A percentile compares a stretch with the other conserved stretches of the same genome.
phyloP scores from a whole-genome alignment of 306 rosid species.

The Vigna nakashimae region DNA sequence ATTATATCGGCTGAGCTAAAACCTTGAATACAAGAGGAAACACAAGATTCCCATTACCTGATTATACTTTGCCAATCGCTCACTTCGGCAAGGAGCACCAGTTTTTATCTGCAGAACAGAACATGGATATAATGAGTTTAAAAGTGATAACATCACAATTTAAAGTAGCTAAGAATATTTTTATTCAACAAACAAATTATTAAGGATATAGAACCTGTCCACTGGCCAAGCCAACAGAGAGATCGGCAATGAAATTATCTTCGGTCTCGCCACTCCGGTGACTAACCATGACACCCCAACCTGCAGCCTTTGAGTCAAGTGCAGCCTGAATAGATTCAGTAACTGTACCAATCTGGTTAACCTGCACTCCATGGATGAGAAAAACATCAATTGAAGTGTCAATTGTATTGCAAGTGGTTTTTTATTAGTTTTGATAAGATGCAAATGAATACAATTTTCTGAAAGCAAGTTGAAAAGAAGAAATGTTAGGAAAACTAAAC shows the following conservation, averaged over 20 bases:
- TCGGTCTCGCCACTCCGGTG: constrained; percentile 99
- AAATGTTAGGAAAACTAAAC: constrained; percentile 7
- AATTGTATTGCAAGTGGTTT: background rate
- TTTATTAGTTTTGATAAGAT: constrained; percentile 26
- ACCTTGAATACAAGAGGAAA: constrained; percentile 2
- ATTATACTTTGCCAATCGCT: constrained; percentile 98
- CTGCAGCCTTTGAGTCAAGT: constrained; percentile 96
- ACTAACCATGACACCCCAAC: constrained; percentile 99
- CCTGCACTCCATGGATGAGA: constrained; percentile 60
- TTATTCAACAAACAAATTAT: constrained; percentile 24
- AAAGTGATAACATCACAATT: constrained; percentile 36
- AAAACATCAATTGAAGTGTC: constrained; percentile 33
- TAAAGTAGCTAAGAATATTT: constrained; percentile 5
- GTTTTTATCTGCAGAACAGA: constrained; percentile 79
- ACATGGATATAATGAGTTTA: constrained; percentile 49
- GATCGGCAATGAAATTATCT: constrained; percentile 98
- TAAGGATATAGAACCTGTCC: constrained; percentile 75
- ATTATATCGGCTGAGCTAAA: constrained; percentile 1
- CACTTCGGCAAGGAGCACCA: constrained; percentile 98
- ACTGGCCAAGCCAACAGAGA: constrained; percentile 98
- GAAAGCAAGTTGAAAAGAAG: constrained; percentile 4
- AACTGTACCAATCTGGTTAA: constrained; percentile 96
- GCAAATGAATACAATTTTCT: background rate
- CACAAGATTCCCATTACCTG: constrained; percentile 62
- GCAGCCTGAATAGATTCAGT: constrained; percentile 98